A percentile compares a stretch with the other conserved stretches of the same genome.
These are phyloP conservation scores for Candida dajiaensis DNA, from an alignment of 805 yeast genomes.

Conservation along the genomic window DNA sequence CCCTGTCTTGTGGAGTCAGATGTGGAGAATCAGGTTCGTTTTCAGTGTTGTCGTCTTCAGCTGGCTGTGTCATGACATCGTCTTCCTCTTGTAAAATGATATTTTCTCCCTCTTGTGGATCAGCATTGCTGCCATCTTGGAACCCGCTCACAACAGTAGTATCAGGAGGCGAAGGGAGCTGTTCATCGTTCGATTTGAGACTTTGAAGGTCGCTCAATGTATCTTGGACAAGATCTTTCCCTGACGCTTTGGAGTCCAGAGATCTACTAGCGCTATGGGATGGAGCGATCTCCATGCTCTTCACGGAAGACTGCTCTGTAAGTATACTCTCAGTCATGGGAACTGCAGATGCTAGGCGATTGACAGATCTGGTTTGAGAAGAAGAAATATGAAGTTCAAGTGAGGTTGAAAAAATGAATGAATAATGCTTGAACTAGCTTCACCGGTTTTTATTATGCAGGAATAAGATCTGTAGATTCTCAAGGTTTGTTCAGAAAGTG, in stretches of 20 bases:
- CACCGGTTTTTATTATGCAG: not conserved
- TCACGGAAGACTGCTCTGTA: not conserved
- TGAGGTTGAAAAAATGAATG: conserved; percentile 2
- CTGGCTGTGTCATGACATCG: not conserved
- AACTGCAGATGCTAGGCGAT: not conserved
- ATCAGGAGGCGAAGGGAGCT: not conserved
- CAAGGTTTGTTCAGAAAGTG: not conserved
- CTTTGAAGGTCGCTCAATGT: not conserved
- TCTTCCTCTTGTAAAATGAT: too few relatives aligned
- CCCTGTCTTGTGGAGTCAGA: not conserved
- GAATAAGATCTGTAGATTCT: not conserved
- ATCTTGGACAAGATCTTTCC: not conserved
- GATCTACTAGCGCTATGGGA: not conserved
- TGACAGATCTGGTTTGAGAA: not conserved
- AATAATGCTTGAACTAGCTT: conserved; percentile 1
- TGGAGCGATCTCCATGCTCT: not conserved
- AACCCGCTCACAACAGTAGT: not conserved
- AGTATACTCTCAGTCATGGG: not conserved
- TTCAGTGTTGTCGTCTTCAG: not conserved
- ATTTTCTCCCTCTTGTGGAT: too few relatives aligned
- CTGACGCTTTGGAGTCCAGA: not conserved
- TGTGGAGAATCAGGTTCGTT: not conserved
- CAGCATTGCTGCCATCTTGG: not conserved
- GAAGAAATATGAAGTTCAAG: not conserved
- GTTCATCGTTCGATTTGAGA: not conserved